A percentile compares a stretch with the other conserved stretches of the same genome.
Evolutionary conservation across 1,284 basidiomycete genomes (phyloP).

Genomic region (Sutorius eximius): DNA sequence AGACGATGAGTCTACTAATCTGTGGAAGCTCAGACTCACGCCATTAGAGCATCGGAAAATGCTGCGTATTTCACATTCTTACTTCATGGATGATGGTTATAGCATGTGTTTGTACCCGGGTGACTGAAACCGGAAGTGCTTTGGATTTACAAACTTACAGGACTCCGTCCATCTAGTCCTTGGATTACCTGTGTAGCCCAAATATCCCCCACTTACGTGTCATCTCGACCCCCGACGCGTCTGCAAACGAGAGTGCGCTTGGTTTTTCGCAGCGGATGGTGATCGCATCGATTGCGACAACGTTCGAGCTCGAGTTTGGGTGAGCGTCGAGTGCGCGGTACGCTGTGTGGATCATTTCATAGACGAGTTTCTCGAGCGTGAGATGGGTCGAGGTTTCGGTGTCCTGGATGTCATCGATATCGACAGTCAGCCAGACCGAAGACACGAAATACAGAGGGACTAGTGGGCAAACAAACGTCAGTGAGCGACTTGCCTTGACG

Average conservation of each 20-base stretch:
- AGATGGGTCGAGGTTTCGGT: slow-evolving; percentile 44
- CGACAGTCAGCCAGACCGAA: neutral
- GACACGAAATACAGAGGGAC: too few relatives aligned
- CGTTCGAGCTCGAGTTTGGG: neutral
- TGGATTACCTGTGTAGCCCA: neutral
- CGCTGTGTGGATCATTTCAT: slow-evolving; percentile 38
- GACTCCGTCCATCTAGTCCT: neutral
- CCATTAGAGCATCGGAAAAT: too few relatives aligned
- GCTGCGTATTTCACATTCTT: too few relatives aligned
- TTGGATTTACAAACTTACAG: neutral
- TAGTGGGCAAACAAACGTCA: neutral
- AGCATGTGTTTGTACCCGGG: too few relatives aligned
- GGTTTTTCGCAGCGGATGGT: slow-evolving; percentile 51
- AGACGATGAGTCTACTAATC: too few relatives aligned
- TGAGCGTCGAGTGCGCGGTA: slow-evolving; percentile 34
- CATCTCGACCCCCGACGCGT: slow-evolving; percentile 50
- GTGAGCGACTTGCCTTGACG: slow-evolving; percentile 28
- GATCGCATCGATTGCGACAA: slow-evolving; percentile 32
- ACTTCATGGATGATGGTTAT: too few relatives aligned
- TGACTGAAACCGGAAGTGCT: neutral
- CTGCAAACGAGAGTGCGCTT: slow-evolving; percentile 50
- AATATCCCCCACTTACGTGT: slow-evolving; percentile 31
- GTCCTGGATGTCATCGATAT: slow-evolving; percentile 27
- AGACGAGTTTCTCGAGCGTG: slow-evolving; percentile 52
- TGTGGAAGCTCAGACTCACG: too few relatives aligned